phyloP scores from a whole-genome alignment of 345 rosid genomes.

The Garcia nutans region DNA sequence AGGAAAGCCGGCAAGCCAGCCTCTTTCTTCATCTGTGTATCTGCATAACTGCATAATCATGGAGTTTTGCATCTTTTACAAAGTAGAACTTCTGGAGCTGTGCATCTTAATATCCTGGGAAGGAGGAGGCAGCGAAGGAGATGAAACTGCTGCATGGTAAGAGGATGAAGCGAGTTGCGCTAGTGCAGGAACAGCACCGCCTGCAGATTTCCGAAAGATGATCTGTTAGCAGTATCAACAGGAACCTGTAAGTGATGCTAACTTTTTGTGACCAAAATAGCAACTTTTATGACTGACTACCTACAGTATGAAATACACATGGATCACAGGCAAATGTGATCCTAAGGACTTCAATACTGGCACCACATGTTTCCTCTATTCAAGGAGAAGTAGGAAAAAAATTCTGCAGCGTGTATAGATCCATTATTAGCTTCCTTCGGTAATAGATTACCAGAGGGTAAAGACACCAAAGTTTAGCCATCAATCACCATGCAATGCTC shows the following conservation, averaged over 20 bases:
- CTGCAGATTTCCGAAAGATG: constrained; percentile 37
- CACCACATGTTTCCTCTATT: no score
- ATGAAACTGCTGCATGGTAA: constrained; percentile 59
- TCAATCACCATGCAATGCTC: background rate
- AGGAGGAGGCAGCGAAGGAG: constrained; percentile 45
- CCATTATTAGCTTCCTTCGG: background rate
- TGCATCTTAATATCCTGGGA: constrained; percentile 52
- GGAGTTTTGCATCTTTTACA: constrained; percentile 22
- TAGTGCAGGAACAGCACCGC: constrained; percentile 80
- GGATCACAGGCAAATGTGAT: constrained; percentile 5
- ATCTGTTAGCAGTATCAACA: constrained; percentile 6
- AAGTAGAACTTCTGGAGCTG: constrained; percentile 51
- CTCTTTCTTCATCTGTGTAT: background rate
- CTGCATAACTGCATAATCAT: background rate
- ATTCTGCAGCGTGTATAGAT: background rate
- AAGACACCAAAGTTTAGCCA: background rate
- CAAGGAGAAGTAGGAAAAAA: background rate
- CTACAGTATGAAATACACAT: background rate
- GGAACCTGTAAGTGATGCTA: background rate
- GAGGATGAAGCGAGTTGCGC: constrained; percentile 87
- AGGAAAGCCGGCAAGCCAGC: background rate
- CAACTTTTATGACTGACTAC: background rate
- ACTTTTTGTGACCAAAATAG: no score
- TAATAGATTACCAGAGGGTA: background rate
- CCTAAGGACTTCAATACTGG: background rate